Conservation (phyloP, 164 flowering plant genomes). For the Macadamia tetraphylla region DNA sequence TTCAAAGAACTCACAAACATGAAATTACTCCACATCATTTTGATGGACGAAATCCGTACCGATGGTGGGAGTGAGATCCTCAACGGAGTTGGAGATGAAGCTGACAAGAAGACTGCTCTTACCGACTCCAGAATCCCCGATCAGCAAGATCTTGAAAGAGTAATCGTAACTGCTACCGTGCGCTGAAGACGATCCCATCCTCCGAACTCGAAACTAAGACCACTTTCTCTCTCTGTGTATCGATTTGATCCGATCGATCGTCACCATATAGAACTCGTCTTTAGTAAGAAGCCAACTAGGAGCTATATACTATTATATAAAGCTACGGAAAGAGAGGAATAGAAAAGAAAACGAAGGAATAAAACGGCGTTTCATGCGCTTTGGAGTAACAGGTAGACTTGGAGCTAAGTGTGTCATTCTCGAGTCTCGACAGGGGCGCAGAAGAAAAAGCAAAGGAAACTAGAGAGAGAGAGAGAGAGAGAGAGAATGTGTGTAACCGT, state of each 20-base stretch:
- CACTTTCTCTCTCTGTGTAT: slow-evolving; percentile 6
- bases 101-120: slow-evolving; percentile 60
- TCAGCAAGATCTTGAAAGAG: slow-evolving; percentile 61
- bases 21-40: too few species aligned
- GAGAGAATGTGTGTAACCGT: too few species aligned
- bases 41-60: slow-evolving; percentile 26
- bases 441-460: background rate
- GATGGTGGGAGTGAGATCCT: slow-evolving; percentile 59
- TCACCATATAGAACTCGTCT: background rate
- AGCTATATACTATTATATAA: too few species aligned
- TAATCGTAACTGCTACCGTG: slow-evolving; percentile 37
- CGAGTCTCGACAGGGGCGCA: background rate
- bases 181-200: slow-evolving; percentile 47
- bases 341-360: background rate
- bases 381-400: too few species aligned
- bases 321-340: background rate
- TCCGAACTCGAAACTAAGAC: background rate
- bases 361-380: background rate
- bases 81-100: slow-evolving; percentile 45
- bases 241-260: background rate
- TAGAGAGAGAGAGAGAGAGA: too few species aligned
- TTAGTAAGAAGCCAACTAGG: background rate
- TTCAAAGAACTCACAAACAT: too few species aligned
- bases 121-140: slow-evolving; percentile 70
- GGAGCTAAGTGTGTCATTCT: too few species aligned